Base-by-base conservation (phyloP, 176 grass and related monocot genomes). In the Chloris gayana region DNA sequence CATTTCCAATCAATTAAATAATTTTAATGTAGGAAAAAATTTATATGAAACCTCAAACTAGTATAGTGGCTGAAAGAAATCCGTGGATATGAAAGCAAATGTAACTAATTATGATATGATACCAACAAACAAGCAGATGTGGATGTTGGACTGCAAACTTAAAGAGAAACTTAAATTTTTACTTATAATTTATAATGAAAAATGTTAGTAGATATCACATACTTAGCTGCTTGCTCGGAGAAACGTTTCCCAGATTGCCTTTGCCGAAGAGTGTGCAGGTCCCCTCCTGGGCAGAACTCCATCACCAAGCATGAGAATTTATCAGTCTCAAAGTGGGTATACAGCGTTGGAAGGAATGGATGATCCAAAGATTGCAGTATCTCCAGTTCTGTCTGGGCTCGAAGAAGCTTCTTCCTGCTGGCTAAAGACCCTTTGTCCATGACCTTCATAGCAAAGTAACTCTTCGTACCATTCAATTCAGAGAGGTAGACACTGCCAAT, bases 241-340 rank as follows among this genome's bases (percentile, higher is more conserved):
- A 50, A 50, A 75, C 77, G 76, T 61, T 94, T 94, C 73, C 91
- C 91, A 64, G 91, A 79, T 37, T 94, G 91, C 79, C 79, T 85
- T 74, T 94, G 91, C 82, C 79, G 70, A 94, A 94, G 2, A 32
- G 91, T 94, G 80, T 94, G 91, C 58, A 94, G 68, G 78, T 94
- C 88, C 31, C 88, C 91, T 68, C 91, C 91, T 72, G 91, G 91
- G 59, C 91, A 94, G 79, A 94, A 94, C 75, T 91, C 91, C 88
- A 94, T 94, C 14, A 94, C 91, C 56, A 94, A 85, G 63, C 91
- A 94, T 26, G 91, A 94, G 82, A 94, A 94, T 62, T 91, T 94
- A 64, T 94, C 91, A 13, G 91, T 94, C 79, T 88, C 88, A 64
- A 91, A 94, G 77, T 94, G 88, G 11, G 88, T 94, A 85, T 94